A percentile compares a stretch with the other conserved stretches of the same genome.
These are phyloP conservation scores for Aegilops speltoides DNA, from an alignment of 176 grass and related monocot species.

Conservation along the genomic window DNA sequence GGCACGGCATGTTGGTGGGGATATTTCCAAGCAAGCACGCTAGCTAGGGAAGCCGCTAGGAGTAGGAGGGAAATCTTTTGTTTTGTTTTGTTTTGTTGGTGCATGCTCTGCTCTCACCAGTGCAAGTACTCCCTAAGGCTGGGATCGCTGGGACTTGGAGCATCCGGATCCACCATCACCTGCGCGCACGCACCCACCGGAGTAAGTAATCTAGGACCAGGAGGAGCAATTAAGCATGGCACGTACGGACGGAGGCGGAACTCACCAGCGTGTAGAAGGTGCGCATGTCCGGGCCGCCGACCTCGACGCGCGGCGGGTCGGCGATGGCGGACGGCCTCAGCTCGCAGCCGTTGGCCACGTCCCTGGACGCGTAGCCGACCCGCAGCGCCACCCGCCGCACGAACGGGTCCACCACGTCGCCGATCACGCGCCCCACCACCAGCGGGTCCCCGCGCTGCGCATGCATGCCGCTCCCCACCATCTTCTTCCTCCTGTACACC, in stretches of 20 bases:
- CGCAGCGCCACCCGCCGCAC: slow-evolving; percentile 45
- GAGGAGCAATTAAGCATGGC: no score
- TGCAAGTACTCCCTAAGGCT: slow-evolving; percentile 60
- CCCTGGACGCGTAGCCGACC: slow-evolving; percentile 46
- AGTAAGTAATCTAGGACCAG: neutral
- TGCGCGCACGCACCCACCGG: neutral
- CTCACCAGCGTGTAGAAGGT: slow-evolving; percentile 74
- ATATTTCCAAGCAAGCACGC: neutral
- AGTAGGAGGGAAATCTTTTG: neutral
- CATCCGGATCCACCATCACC: slow-evolving; percentile 60
- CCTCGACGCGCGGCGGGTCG: slow-evolving; percentile 55
- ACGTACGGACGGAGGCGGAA: neutral
- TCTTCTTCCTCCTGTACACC: neutral
- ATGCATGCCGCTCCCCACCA: neutral
- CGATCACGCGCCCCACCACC: slow-evolving; percentile 66
- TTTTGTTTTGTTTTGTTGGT: no score
- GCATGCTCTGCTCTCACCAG: slow-evolving; percentile 42
- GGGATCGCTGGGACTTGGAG: slow-evolving; percentile 53
- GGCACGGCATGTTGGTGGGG: neutral
- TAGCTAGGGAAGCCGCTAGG: neutral
- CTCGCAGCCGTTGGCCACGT: slow-evolving; percentile 64
- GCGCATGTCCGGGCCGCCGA: slow-evolving; percentile 51
- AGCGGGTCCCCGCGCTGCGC: slow-evolving; percentile 44
- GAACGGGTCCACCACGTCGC: slow-evolving; percentile 76
- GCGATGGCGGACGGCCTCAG: slow-evolving; percentile 48